Evolutionary conservation across 148 eudicot species (phyloP).

Genomic region (Rhododendron ovatum): DNA sequence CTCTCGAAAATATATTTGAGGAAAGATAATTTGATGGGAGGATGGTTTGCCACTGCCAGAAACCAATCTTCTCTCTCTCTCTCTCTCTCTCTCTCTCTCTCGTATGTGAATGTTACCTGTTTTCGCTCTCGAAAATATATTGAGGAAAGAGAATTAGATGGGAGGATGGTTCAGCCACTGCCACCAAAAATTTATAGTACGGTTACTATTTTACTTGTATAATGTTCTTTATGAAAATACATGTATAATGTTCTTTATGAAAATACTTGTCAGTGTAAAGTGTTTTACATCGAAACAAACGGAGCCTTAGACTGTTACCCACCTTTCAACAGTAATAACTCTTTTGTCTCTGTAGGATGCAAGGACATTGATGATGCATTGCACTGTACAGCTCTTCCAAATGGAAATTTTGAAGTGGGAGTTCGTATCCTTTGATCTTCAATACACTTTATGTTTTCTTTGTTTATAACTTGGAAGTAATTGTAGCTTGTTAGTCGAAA

Average conservation of each 20-base stretch:
- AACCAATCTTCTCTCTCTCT: too few species aligned
- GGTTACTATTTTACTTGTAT: background rate
- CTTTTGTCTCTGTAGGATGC: conserved; percentile 60
- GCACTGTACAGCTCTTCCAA: conserved; percentile 81
- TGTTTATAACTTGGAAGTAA: background rate
- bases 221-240: background rate
- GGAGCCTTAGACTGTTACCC: background rate
- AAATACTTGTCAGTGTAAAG: background rate
- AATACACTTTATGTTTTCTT: background rate
- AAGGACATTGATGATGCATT: conserved; percentile 98
- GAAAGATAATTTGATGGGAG: background rate
- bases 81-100: too few species aligned
- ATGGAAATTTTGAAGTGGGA: conserved; percentile 92
- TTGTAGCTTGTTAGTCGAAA: background rate
- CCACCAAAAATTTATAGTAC: background rate
- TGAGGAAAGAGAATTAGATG: too few species aligned
- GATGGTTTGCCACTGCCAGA: background rate
- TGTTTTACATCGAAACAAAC: background rate
- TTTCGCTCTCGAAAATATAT: too few species aligned
- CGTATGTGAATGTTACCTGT: too few species aligned
- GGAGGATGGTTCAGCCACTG: background rate
- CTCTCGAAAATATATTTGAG: background rate
- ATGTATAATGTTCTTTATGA: background rate
- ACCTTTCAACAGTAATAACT: background rate
- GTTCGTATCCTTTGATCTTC: conserved; percentile 80